A percentile compares a stretch with the other conserved stretches of the same genome.
Conservation (phyloP, 176 grass and related monocot genomes). For the Alopecurus myosuroides region DNA sequence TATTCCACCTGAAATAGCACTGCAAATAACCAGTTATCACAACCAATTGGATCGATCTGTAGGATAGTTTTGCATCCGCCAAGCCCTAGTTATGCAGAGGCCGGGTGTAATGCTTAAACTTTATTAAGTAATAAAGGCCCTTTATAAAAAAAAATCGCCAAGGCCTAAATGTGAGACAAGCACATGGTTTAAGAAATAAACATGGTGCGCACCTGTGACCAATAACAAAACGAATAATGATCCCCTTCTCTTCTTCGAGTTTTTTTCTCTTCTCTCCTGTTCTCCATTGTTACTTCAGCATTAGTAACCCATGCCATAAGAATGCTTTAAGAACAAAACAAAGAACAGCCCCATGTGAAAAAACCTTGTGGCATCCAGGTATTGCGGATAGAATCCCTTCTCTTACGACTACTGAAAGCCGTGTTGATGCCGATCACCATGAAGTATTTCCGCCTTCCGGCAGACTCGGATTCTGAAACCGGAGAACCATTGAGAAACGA, state of each 20-base stretch:
- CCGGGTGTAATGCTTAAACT: too few relatives aligned
- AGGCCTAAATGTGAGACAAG: neutral
- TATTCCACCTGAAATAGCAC: slow-evolving; percentile 89
- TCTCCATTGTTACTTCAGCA: neutral
- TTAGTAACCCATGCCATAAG: slow-evolving; percentile 1
- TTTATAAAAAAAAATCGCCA: too few relatives aligned
- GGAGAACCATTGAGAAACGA: slow-evolving; percentile 71
- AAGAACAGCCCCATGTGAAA: neutral
- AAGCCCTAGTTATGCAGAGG: too few relatives aligned
- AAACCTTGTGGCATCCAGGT: slow-evolving; percentile 96
- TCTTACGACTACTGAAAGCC: slow-evolving; percentile 83
- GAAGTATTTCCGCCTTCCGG: slow-evolving; percentile 57
- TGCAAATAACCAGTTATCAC: slow-evolving; percentile 19
- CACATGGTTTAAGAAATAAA: neutral
- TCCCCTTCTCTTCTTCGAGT: slow-evolving; percentile 80
- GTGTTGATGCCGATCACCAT: slow-evolving; percentile 97
- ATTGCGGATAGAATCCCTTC: slow-evolving; percentile 86
- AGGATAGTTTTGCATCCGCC: neutral
- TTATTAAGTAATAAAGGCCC: too few relatives aligned
- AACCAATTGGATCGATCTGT: neutral
- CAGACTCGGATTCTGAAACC: slow-evolving; percentile 50
- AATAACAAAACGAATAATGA: slow-evolving; percentile 86
- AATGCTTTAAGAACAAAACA: neutral
- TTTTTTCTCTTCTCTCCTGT: slow-evolving; percentile 74
- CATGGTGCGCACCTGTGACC: slow-evolving; percentile 70